Percentiles rank a stretch among this genome's conserved stretches.
Evolutionary conservation across 371 early-diverging fungal genomes (phyloP).

Genomic region (Parasitella parasitica): DNA sequence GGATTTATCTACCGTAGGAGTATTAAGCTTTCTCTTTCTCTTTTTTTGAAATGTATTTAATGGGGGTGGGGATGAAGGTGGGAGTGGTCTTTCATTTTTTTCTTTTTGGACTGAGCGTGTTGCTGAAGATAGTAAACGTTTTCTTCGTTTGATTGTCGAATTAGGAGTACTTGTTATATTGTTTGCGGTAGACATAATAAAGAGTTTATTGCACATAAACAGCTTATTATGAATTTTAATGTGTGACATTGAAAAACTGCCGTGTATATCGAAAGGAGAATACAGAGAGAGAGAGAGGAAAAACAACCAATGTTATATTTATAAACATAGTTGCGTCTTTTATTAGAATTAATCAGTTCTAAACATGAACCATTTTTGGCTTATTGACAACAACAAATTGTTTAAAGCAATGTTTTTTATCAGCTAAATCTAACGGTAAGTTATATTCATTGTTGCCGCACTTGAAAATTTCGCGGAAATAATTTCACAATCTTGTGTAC

Average conservation of each 20-base stretch:
- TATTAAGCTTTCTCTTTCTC: background rate
- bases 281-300: background rate
- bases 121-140: background rate
- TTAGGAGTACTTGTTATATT: background rate
- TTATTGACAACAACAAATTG: background rate
- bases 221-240: background rate
- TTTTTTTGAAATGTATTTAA: background rate
- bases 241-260: conserved; percentile 1
- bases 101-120: background rate
- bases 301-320: no score
- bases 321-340: no score
- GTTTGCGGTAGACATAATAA: background rate
- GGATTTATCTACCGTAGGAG: background rate
- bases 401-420: background rate
- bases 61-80: no score
- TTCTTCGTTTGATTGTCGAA: background rate
- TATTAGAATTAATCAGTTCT: no score
- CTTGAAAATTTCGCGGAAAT: no score
- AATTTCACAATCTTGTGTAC: no score
- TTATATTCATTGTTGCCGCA: no score
- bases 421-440: no score
- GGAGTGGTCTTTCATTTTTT: background rate
- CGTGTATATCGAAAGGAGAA: background rate
- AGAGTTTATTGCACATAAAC: background rate
- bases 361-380: background rate